phyloP scores from a whole-genome alignment of 225 moss, liverwort and hornwort genomes.

The Physcomitrium patens region DNA sequence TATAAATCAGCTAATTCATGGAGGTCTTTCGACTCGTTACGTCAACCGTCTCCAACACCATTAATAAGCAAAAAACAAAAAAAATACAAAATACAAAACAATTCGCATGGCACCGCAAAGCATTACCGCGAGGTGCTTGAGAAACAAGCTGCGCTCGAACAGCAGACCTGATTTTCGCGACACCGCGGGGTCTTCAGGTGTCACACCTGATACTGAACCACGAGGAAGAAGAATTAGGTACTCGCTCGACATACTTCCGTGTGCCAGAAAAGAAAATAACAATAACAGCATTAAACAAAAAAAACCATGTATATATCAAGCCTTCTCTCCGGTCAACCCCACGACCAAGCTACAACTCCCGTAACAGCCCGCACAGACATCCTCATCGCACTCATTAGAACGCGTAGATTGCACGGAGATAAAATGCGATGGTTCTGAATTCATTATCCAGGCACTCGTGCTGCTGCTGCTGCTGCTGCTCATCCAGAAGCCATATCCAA shows the following conservation, averaged over 20 bases:
- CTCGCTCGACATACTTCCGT: conserved; percentile 4
- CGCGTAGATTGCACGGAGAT: not conserved
- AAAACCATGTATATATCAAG: not conserved
- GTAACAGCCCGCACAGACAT: not conserved
- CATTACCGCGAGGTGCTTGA: conserved; percentile 68
- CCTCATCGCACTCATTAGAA: too few relatives aligned
- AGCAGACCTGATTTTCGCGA: conserved; percentile 75
- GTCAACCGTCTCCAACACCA: not conserved
- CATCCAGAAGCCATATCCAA: not conserved
- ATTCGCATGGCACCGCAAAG: not conserved
- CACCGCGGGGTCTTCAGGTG: conserved; percentile 84
- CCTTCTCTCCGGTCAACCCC: not conserved
- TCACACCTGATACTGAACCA: conserved; percentile 63
- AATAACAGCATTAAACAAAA: too few relatives aligned
- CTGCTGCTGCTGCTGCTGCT: too few relatives aligned
- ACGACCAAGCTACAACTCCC: not conserved
- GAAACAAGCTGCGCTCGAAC: conserved; percentile 72
- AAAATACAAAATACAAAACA: not conserved
- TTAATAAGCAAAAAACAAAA: not conserved
- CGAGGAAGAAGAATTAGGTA: conserved; percentile 25
- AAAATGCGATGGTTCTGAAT: not conserved
- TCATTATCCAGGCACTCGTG: not conserved
- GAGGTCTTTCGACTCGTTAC: not conserved
- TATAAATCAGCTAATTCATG: conserved; percentile 22
- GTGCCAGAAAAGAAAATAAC: too few relatives aligned